Evolutionary conservation across 2,329 filamentous ascomycete genomes (phyloP).

Genomic region (Periconia macrospinosa): DNA sequence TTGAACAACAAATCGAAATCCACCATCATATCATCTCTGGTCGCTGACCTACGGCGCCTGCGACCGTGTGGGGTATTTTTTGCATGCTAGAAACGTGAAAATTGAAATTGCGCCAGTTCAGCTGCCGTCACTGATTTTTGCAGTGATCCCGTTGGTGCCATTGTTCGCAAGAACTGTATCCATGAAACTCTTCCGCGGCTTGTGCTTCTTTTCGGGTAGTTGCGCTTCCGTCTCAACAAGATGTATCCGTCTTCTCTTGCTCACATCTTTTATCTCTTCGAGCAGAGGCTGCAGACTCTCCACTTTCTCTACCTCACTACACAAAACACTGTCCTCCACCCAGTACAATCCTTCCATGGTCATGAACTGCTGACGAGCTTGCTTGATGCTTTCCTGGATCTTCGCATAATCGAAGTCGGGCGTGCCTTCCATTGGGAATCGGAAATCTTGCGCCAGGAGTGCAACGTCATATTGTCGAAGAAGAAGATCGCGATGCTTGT

Average conservation of each 20-base stretch:
- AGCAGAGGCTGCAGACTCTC: conserved; percentile 31
- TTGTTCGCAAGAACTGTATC: conserved; percentile 34
- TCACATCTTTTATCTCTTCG: conserved; percentile 30
- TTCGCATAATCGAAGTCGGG: conserved; percentile 40
- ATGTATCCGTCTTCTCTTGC: conserved; percentile 28
- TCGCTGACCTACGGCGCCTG: neutral
- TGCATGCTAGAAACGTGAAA: neutral
- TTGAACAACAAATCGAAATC: neutral
- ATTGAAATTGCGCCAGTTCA: conserved; percentile 12
- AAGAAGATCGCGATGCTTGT: conserved; percentile 38
- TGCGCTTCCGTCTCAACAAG: conserved; percentile 19
- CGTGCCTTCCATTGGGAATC: conserved; percentile 42
- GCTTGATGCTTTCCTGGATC: conserved; percentile 39
- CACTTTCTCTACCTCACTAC: conserved; percentile 32
- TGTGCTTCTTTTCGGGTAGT: conserved; percentile 28
- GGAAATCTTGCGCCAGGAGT: conserved; percentile 42
- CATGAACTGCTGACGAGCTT: conserved; percentile 40
- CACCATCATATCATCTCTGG: conserved; percentile 1
- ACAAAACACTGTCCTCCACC: conserved; percentile 34
- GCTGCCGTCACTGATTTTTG: conserved; percentile 27
- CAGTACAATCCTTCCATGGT: conserved; percentile 43
- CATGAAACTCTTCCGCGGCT: conserved; percentile 41
- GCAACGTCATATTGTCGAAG: conserved; percentile 42
- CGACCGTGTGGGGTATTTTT: neutral
- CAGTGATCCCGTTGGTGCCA: conserved; percentile 21